phyloP scores from a whole-genome alignment of 306 rosid species.

The Glycine soja region DNA sequence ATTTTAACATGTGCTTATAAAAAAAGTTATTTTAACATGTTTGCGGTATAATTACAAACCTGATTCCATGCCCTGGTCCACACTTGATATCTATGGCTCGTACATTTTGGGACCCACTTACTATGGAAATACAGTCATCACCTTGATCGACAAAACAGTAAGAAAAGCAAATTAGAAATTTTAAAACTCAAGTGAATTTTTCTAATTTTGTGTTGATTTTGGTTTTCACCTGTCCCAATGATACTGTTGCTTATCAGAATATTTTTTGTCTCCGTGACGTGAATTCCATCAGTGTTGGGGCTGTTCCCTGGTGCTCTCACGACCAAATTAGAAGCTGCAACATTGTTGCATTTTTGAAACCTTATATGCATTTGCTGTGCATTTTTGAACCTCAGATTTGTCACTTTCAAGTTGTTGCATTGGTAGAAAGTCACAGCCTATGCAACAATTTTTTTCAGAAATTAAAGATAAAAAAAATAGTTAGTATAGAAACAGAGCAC shows the following conservation, averaged over 20 bases:
- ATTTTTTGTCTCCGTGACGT: slow-evolving; percentile 63
- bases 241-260: slow-evolving; percentile 53
- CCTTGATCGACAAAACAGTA: slow-evolving; percentile 52
- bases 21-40: neutral
- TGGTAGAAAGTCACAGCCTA: slow-evolving; percentile 76
- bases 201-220: neutral
- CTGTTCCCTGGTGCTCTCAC: slow-evolving; percentile 73
- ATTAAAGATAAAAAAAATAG: neutral
- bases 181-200: neutral
- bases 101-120: slow-evolving; percentile 75
- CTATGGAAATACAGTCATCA: slow-evolving; percentile 94
- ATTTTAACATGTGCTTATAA: too few species aligned
- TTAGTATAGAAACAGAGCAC: neutral
- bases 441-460: slow-evolving; percentile 1
- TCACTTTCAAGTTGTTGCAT: slow-evolving; percentile 63
- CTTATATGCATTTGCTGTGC: slow-evolving; percentile 82
- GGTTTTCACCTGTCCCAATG: slow-evolving; percentile 68
- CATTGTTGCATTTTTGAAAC: slow-evolving; percentile 61
- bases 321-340: slow-evolving; percentile 53
- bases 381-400: slow-evolving; percentile 53
- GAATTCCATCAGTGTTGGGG: slow-evolving; percentile 96
- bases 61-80: slow-evolving; percentile 98
- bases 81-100: slow-evolving; percentile 60
- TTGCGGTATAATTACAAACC: slow-evolving; percentile 47
- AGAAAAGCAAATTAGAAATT: slow-evolving; percentile 11